Conservation (phyloP, 2,329 filamentous ascomycete genomes). For the Claviceps spartinae region DNA sequence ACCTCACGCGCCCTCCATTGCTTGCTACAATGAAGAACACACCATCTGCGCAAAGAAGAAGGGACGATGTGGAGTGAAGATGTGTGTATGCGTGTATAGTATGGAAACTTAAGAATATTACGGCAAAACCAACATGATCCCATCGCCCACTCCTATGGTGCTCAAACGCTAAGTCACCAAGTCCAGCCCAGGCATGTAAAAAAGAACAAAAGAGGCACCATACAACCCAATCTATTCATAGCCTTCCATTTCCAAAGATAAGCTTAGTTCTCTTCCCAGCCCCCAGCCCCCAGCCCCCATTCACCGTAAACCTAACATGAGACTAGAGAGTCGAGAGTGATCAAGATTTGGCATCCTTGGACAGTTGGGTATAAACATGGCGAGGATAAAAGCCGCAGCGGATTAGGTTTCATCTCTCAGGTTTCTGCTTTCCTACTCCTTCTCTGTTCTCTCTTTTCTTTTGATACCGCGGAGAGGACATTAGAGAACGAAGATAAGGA, state of each 20-base stretch:
- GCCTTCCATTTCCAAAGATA: slow-evolving; percentile 4
- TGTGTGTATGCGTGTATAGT: too few species aligned
- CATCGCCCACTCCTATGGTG: slow-evolving; percentile 24
- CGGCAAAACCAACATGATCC: slow-evolving; percentile 10
- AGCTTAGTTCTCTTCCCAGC: background rate
- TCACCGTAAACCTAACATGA: background rate
- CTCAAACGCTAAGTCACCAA: slow-evolving; percentile 18
- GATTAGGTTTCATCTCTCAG: background rate
- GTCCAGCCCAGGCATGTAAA: slow-evolving; percentile 12
- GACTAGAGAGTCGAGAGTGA: background rate
- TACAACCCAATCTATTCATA: slow-evolving; percentile 9
- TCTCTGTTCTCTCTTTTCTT: background rate
- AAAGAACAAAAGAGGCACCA: slow-evolving; percentile 15
- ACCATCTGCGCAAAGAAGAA: too few species aligned
- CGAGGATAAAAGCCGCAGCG: background rate
- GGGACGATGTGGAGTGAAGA: too few species aligned
- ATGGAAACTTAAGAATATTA: too few species aligned
- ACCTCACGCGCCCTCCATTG: too few species aligned
- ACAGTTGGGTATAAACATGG: background rate
- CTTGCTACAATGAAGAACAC: too few species aligned
- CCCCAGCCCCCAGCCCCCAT: background rate
- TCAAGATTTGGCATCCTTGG: background rate
- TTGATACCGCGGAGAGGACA: background rate
- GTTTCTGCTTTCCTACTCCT: background rate
- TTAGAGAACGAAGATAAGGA: background rate